A percentile compares a stretch with the other conserved stretches of the same genome.
Evolutionary conservation across 1,284 basidiomycete genomes (phyloP).

Genomic region (Malassezia caprae): DNA sequence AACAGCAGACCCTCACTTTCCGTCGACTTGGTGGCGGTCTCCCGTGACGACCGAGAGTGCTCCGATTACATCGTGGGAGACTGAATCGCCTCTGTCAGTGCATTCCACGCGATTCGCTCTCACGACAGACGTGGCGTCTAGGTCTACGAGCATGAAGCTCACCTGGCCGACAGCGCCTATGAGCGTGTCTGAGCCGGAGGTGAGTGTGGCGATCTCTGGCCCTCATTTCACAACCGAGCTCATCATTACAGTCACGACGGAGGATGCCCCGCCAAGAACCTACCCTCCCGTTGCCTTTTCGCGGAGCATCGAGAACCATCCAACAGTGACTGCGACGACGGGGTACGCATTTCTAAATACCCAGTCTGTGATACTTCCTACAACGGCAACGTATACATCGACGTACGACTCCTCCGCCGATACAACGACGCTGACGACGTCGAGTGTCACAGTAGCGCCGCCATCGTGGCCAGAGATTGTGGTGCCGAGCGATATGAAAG

Average conservation of each 20-base stretch:
- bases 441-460: not conserved
- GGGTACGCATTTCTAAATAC: constrained; percentile 9
- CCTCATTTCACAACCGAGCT: no score
- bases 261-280: not conserved
- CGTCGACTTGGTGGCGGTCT: no score
- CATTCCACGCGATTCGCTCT: no score
- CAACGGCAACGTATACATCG: not conserved
- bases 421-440: not conserved
- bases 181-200: no score
- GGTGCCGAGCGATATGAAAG: not conserved
- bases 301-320: not conserved
- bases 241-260: not conserved
- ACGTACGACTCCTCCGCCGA: not conserved
- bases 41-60: no score
- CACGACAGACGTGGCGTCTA: no score
- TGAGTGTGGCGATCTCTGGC: no score
- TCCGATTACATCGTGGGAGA: no score
- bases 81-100: no score
- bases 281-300: not conserved
- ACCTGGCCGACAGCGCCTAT: no score
- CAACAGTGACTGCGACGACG: not conserved
- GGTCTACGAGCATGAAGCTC: no score
- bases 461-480: not conserved
- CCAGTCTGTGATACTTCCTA: constrained; percentile 6
- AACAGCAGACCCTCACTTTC: no score